Evolutionary conservation across 768 basidiomycete species (phyloP).

Genomic region (Pisolithus tinctorius): DNA sequence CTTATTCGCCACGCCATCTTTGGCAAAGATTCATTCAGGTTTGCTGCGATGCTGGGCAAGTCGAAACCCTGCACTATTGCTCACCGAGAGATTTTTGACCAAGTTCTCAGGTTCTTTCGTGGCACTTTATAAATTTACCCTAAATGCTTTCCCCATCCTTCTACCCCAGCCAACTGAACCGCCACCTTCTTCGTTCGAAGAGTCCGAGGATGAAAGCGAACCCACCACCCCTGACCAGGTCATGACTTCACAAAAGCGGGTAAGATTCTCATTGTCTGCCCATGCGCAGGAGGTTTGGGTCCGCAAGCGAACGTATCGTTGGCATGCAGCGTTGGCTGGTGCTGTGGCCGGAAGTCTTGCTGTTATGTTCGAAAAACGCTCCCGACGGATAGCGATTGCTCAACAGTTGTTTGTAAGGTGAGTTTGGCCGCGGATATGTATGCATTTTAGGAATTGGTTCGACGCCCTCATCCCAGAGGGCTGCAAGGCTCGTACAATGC

Average conservation of each 20-base stretch:
- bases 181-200: slow-evolving; percentile 25
- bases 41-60: slow-evolving; percentile 81
- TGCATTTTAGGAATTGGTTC: background rate
- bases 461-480: slow-evolving; percentile 42
- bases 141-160: slow-evolving; percentile 72
- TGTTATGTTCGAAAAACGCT: slow-evolving; percentile 71
- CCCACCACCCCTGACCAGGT: slow-evolving; percentile 9
- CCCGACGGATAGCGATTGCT: slow-evolving; percentile 59
- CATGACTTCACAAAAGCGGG: slow-evolving; percentile 27
- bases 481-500: slow-evolving; percentile 87
- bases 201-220: slow-evolving; percentile 18
- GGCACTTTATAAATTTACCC: slow-evolving; percentile 68
- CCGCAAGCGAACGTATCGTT: slow-evolving; percentile 59
- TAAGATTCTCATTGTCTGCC: slow-evolving; percentile 55
- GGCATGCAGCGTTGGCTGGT: slow-evolving; percentile 80
- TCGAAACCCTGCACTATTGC: slow-evolving; percentile 4
- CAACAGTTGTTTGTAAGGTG: slow-evolving; percentile 89
- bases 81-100: background rate
- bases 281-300: slow-evolving; percentile 59
- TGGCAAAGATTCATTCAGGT: slow-evolving; percentile 75
- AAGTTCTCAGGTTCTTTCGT: slow-evolving; percentile 57
- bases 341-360: slow-evolving; percentile 65
- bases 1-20: slow-evolving; percentile 79
- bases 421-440: slow-evolving; percentile 16
- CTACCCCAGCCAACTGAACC: slow-evolving; percentile 34